These are phyloP conservation scores for Metschnikowia borealis DNA, from an alignment of 805 yeast genomes.

Conservation along the genomic window DNA sequence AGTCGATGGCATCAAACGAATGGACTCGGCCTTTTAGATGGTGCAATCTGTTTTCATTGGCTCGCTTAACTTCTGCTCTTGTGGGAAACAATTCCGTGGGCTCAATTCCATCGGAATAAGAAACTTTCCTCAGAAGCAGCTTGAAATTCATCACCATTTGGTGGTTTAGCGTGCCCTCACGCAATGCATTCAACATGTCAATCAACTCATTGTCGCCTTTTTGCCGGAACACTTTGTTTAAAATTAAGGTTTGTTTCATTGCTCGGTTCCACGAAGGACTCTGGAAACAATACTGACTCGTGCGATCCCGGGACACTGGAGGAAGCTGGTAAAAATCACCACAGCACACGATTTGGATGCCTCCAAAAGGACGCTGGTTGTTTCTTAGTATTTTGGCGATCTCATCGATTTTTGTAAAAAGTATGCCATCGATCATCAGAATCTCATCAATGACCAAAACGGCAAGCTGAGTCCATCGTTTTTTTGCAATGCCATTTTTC, in stretches of 20 bases:
- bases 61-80: slow-evolving; percentile 63
- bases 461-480: slow-evolving; percentile 52
- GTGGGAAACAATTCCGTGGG: slow-evolving; percentile 78
- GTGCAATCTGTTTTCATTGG: slow-evolving; percentile 51
- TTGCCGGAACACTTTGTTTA: slow-evolving; percentile 70
- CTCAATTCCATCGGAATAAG: slow-evolving; percentile 52
- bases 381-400: slow-evolving; percentile 53
- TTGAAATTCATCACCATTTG: slow-evolving; percentile 48
- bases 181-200: slow-evolving; percentile 70
- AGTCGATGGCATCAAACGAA: slow-evolving; percentile 50
- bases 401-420: slow-evolving; percentile 59
- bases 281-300: slow-evolving; percentile 58
- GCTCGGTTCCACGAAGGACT: slow-evolving; percentile 57
- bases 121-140: slow-evolving; percentile 48
- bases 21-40: slow-evolving; percentile 42
- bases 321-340: slow-evolving; percentile 85
- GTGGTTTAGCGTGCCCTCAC: slow-evolving; percentile 55
- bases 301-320: slow-evolving; percentile 49
- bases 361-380: slow-evolving; percentile 62
- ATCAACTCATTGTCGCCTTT: slow-evolving; percentile 67
- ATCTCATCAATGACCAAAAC: slow-evolving; percentile 75
- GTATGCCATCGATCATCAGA: slow-evolving; percentile 71
- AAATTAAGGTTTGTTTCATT: slow-evolving; percentile 53
- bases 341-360: slow-evolving; percentile 69
- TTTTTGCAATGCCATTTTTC: slow-evolving; percentile 44